Percentiles rank a stretch among this genome's conserved stretches.
phyloP scores from a whole-genome alignment of 371 early-diverging fungal genomes.

The Rhizopus arrhizus region DNA sequence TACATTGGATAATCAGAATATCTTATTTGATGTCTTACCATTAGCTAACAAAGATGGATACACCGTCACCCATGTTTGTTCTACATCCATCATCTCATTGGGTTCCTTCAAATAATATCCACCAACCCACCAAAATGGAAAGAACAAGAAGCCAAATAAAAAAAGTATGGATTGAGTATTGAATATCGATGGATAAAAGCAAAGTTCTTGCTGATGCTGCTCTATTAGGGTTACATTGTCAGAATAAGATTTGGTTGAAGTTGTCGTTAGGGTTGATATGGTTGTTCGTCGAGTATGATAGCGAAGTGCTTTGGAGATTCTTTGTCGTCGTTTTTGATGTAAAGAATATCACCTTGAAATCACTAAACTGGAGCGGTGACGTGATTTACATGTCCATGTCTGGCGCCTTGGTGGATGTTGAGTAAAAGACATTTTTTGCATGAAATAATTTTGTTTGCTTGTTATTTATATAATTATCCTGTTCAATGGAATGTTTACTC shows the following conservation, averaged over 20 bases:
- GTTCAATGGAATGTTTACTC: too few relatives aligned
- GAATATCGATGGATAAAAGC: slow-evolving; percentile 37
- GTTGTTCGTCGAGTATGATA: neutral
- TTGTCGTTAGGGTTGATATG: neutral
- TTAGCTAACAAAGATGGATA: slow-evolving; percentile 45
- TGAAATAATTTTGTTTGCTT: too few relatives aligned
- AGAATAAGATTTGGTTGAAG: neutral
- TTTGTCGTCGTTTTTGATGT: neutral
- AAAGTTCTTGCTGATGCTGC: neutral
- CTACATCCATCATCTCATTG: neutral
- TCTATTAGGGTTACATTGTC: neutral
- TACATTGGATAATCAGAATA: slow-evolving; percentile 15
- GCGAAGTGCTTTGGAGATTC: neutral
- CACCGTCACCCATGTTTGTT: slow-evolving; percentile 4
- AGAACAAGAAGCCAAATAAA: slow-evolving; percentile 47
- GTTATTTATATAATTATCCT: too few relatives aligned
- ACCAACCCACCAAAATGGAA: slow-evolving; percentile 54
- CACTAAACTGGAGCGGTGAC: neutral
- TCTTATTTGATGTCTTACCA: slow-evolving; percentile 24
- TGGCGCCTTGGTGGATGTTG: neutral
- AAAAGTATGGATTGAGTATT: slow-evolving; percentile 48
- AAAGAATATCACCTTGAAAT: neutral
- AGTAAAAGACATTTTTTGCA: neutral
- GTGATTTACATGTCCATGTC: neutral
- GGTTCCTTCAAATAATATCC: slow-evolving; percentile 21